phyloP scores from a whole-genome alignment of 305 asterid genomes.

The Fraxinus latifolia region DNA sequence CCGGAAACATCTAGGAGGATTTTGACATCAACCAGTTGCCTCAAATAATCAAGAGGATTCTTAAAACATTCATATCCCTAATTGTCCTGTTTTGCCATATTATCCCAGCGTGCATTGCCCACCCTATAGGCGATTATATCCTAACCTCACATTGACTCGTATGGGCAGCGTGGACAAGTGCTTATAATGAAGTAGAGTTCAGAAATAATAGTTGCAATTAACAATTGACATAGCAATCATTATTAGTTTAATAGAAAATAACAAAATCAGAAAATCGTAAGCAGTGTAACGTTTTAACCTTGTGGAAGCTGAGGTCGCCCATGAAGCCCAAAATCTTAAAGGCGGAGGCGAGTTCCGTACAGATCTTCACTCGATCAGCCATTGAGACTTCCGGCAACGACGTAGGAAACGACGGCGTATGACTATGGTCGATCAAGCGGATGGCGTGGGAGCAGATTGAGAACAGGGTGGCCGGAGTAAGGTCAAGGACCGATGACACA shows the following conservation, averaged over 20 bases:
- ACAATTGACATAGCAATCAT: background rate
- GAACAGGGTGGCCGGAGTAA: slow-evolving; percentile 46
- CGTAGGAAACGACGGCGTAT: slow-evolving; percentile 34
- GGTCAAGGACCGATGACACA: slow-evolving; percentile 45
- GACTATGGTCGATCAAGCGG: slow-evolving; percentile 30
- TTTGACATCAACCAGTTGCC: background rate
- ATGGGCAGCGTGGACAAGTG: background rate
- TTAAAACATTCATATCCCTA: background rate
- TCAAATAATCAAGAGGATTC: background rate
- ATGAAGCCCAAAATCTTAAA: slow-evolving; percentile 48
- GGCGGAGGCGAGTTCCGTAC: slow-evolving; percentile 51
- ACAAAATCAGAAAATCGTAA: background rate
- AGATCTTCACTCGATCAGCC: slow-evolving; percentile 47
- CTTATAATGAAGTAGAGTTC: background rate
- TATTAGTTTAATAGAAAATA: background rate
- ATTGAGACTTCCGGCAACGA: slow-evolving; percentile 51
- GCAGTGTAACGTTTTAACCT: slow-evolving; percentile 33
- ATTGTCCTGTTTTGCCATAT: background rate
- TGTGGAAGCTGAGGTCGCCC: slow-evolving; percentile 56
- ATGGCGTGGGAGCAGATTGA: slow-evolving; percentile 44
- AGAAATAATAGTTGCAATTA: background rate
- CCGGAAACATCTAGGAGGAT: background rate
- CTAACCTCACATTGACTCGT: background rate
- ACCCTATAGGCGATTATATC: background rate
- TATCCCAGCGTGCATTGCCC: background rate